phyloP scores from a whole-genome alignment of 2,329 filamentous ascomycete genomes.

The Chaetomiaceae sp. region DNA sequence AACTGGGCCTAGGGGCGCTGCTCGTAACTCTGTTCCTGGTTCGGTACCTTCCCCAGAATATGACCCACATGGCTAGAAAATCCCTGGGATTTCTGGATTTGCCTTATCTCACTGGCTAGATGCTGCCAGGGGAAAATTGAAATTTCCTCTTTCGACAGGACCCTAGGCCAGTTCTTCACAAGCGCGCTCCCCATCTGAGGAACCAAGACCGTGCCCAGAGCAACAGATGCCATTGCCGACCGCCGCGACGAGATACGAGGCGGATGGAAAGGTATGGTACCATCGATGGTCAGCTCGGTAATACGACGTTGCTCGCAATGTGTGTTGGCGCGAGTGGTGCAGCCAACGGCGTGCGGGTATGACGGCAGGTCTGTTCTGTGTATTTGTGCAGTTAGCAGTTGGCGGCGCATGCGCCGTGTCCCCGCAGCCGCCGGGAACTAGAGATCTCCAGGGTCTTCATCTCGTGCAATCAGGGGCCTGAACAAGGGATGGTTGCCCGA shows the following conservation, averaged over 20 bases:
- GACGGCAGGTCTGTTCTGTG: not conserved
- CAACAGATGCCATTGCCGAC: too few species aligned
- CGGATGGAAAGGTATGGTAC: not conserved
- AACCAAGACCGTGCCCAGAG: too few species aligned
- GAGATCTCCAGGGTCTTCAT: constrained; percentile 9
- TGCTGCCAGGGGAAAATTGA: not conserved
- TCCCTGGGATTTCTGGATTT: not conserved
- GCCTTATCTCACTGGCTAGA: not conserved
- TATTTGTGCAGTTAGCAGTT: not conserved
- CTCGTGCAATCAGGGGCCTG: too few species aligned
- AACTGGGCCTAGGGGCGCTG: not conserved
- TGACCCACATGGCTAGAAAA: too few species aligned
- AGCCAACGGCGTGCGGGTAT: not conserved
- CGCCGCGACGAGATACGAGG: not conserved
- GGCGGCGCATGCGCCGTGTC: not conserved
- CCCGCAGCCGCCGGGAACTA: too few species aligned
- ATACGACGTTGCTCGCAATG: too few species aligned
- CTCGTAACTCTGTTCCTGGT: not conserved
- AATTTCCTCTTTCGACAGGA: not conserved
- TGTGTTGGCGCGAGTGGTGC: not conserved
- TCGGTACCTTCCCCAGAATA: too few species aligned
- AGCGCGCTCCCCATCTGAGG: not conserved
- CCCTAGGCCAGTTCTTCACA: not conserved
- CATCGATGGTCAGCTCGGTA: not conserved
- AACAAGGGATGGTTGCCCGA: not conserved